Base-by-base conservation (phyloP, 495 filamentous ascomycete species). In the Aspergillus kassunensis region DNA sequence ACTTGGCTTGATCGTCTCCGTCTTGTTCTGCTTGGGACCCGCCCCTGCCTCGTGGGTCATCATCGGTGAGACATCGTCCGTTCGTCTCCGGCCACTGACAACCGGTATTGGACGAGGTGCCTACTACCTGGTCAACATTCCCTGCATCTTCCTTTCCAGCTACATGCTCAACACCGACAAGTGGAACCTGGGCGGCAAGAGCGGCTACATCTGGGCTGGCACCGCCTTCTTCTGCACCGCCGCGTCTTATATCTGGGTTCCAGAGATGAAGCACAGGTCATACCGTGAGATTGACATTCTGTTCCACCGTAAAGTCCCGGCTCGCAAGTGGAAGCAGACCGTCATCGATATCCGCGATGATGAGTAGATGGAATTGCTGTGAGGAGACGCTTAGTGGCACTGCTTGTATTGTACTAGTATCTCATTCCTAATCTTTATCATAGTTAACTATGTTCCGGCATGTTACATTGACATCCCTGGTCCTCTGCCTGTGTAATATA, bases 11-110 rank as follows among this genome's bases (percentile, higher is more conserved):
- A 57, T 57, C 29, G 44, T 57, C 21, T 57, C 55, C 16, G 49
- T 4, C 65, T 85, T 44, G 77, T 84, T 54, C 90, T 90, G 64
- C 83, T 87, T 59, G 67, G 84, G 85, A 0, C 85, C 90, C 25
- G 88, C 86, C 0, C 88, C 87, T 0, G 82, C 90, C 20, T 85
- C 83, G 59, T 91, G 87, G 62, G 86, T 83, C 2, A 75, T 91
- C 19, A 86, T 90, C 15, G 78, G 82, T 18, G 88, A 90, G 58
- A 67, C 89, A 1, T 85, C 86, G 2, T 84, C 87, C 4, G 76
- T 84, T n/a, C 77, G 88, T 3, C 75, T 91, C 2, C 83, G 87
- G 45, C 83, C 85, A 60, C 89, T 90, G 72, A 89, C 87, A 1
- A 82, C 86, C 27, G 83, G 82, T 5, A 72, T 87, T 0, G 83